A percentile compares a stretch with the other conserved stretches of the same genome.
Conservation (phyloP, 805 yeast genomes). For the Nakazawaea wickerhamii region DNA sequence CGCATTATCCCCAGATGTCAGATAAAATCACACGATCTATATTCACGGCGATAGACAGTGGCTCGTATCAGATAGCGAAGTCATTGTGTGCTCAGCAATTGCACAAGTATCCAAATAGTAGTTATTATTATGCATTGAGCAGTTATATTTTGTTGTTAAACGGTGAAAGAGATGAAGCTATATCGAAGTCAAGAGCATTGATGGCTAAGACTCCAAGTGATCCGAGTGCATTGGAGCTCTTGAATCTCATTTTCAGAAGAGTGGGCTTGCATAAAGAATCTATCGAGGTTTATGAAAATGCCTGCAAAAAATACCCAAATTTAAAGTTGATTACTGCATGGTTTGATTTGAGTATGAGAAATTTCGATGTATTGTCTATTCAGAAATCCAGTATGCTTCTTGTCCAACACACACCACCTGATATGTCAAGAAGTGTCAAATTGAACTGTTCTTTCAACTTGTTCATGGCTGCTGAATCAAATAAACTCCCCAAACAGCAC, state of each 20-base stretch:
- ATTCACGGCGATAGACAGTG: slow-evolving; percentile 42
- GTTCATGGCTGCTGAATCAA: slow-evolving; percentile 33
- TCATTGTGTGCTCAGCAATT: slow-evolving; percentile 42
- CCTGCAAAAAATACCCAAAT: slow-evolving; percentile 52
- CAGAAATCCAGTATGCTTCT: slow-evolving; percentile 48
- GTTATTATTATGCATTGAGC: slow-evolving; percentile 46
- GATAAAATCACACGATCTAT: slow-evolving; percentile 26
- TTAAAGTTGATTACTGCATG: slow-evolving; percentile 44
- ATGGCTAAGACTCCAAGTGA: slow-evolving; percentile 45
- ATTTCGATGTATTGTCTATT: slow-evolving; percentile 43
- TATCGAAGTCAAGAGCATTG: slow-evolving; percentile 25
- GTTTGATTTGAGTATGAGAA: slow-evolving; percentile 48
- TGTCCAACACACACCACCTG: slow-evolving; percentile 25
- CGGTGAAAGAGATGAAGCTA: slow-evolving; percentile 30
- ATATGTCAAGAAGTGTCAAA: slow-evolving; percentile 31
- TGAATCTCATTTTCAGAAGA: slow-evolving; percentile 39
- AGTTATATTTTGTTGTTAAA: slow-evolving; percentile 29
- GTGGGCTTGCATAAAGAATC: slow-evolving; percentile 36
- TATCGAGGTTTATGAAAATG: slow-evolving; percentile 47
- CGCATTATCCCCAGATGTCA: slow-evolving; percentile 18
- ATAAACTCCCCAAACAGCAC: slow-evolving; percentile 38
- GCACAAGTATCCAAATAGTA: slow-evolving; percentile 50
- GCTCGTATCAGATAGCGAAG: slow-evolving; percentile 50
- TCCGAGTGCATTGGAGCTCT: slow-evolving; percentile 41
- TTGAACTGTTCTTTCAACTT: slow-evolving; percentile 55